Percentiles rank a stretch among this genome's conserved stretches.
Evolutionary conservation across 164 flowering plant genomes (phyloP).

Genomic region (Saururus chinensis): DNA sequence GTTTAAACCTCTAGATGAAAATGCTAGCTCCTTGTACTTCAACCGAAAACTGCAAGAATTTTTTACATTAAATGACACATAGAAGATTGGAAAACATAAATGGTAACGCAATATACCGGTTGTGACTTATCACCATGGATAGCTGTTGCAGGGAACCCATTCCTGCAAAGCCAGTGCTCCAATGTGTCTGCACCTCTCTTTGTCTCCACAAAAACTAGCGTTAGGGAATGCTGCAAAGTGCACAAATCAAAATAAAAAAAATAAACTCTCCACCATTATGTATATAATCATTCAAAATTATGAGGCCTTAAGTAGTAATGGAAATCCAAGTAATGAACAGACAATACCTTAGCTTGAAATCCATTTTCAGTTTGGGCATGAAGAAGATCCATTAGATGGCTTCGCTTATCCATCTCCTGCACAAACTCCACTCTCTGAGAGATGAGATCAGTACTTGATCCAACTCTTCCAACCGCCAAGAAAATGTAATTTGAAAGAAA

Average conservation of each 20-base stretch:
- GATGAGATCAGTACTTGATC: conserved; percentile 51
- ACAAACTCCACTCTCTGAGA: conserved; percentile 45
- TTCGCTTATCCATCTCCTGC: conserved; percentile 34
- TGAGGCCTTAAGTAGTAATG: not conserved
- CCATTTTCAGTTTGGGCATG: conserved; percentile 22
- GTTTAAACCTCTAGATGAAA: too few relatives aligned
- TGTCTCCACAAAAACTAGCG: conserved; percentile 54
- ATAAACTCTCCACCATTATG: not conserved
- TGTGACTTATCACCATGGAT: conserved; percentile 63
- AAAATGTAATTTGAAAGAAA: conserved; percentile 49
- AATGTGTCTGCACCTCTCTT: conserved; percentile 52
- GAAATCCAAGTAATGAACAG: not conserved
- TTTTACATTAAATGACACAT: not conserved
- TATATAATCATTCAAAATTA: not conserved
- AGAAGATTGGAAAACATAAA: not conserved
- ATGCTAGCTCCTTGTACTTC: too few relatives aligned
- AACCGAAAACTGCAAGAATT: too few relatives aligned
- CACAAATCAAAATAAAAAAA: not conserved
- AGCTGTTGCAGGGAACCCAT: conserved; percentile 46
- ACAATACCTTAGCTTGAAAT: conserved; percentile 23
- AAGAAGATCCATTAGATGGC: conserved; percentile 35
- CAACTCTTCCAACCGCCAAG: conserved; percentile 51
- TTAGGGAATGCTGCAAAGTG: conserved; percentile 34
- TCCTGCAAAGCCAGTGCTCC: conserved; percentile 33
- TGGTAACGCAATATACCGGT: conserved; percentile 21